Evolutionary conservation across 306 rosid species (phyloP), one percentile per base, ranked within the genome.

Genomic region (Cercis canadensis): DNA sequence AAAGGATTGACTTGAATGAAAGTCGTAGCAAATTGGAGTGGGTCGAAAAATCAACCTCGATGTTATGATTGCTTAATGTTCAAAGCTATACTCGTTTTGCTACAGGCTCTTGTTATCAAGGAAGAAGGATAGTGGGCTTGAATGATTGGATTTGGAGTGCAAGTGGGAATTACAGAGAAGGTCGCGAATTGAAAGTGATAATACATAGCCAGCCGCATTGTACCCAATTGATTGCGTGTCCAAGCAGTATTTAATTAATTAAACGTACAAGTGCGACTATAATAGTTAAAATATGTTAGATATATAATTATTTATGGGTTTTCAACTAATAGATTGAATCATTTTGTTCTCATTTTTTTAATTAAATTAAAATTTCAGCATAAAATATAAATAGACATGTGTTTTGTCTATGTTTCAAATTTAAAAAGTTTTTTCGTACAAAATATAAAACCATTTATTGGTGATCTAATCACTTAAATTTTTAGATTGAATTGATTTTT

Each of bases 1-100:
- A 44, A 61, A 16, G 76, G 19, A 44, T 47, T 82, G 70, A 82
- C 80, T 58, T 57, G 19, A 33, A 36, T 1, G 32, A 45, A 75
- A 59, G 66, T 67, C 61, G 3, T 15, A 32, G 39, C 15, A 50
- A 60, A 36, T 16, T 11, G 60, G 61, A 34, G 17, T 16, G 39
- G 16, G 24, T 75, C 29, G 15, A 14, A 45, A 24, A 46, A 67
- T 73, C 72, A 78, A 53, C 47, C 61, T 57, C 44, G 52, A 75
- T 51, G 72, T 59, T 58, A 63, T 58, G 57, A 11, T 11, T 66
- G 45, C n/a, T 29, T n/a, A 14, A 13, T 49, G 69, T 32, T 46
- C 6, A 54, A 63, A 24, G 1, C 29, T 24, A 1, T 13, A n/a
- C 33, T 17, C 16, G n/a, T 36, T 18, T 71, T 17, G 17, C 24